Evolutionary conservation across 345 rosid species (phyloP), one percentile per base, ranked within the genome.

Genomic region (Eucalyptus polybractea): DNA sequence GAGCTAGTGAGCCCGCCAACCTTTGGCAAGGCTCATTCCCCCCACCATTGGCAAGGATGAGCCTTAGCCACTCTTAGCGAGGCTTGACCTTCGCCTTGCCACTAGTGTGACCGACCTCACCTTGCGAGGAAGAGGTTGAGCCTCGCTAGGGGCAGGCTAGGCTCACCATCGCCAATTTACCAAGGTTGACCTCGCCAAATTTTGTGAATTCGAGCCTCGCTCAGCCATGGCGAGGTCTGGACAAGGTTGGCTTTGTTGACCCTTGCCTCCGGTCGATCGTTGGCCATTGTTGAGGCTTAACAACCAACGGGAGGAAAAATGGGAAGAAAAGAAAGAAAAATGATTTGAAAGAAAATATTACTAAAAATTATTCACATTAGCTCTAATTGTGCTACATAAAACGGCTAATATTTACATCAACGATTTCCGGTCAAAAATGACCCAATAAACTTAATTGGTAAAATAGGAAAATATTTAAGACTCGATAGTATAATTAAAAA

Each of bases 391-490:
- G 1, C 0, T 56, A 24, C 1, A 17, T 56, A 22, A 0, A 24
- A 56, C 0, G 27, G 1, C 0, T 8, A 22, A 1, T 21, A 56
- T 56, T 56, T 0, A 56, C 12, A 0, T 9, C 1, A 24, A 0
- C 3, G 0, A 56, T 22, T 24, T 56, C 0, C 0, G 1, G 0
- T 24, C 0, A 56, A 22, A 22, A 9, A 56, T 56, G 3, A 22
- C 1, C 3, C 1, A 1, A 24, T 56, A 10, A 0, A 56, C 12
- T 56, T 24, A 24, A 56, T 56, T 56, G 3, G 1, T 24, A 56
- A 4, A 24, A 22, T 3, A 56, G 4, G 2, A 56, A 56, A 8
- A 56, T 56, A 56, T 22, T 24, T 56, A 56, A 22, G 1, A 56
- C 0, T 56, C 1, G 0, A 24, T 24, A 0, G 0, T 2, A 56